Conservation (phyloP, 331 rosid genomes). For the Cydonia oblonga region DNA sequence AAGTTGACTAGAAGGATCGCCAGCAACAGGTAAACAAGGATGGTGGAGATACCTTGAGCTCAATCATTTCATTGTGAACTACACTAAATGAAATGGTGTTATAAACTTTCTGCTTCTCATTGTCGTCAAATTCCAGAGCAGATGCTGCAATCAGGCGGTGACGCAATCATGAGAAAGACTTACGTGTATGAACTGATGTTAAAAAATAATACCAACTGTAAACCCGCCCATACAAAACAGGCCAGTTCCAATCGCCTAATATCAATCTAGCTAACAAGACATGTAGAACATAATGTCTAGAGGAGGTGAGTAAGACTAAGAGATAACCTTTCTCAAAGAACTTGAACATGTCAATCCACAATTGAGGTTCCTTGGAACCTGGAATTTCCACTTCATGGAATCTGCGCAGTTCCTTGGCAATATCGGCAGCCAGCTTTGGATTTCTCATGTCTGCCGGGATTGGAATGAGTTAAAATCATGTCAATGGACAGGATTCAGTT, state of each 20-base stretch:
- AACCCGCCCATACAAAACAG: slow-evolving; percentile 1
- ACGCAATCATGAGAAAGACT: background rate
- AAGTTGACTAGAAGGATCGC: background rate
- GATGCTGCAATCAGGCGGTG: slow-evolving; percentile 44
- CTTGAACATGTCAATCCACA: slow-evolving; percentile 71
- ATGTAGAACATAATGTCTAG: background rate
- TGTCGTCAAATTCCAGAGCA: slow-evolving; percentile 59
- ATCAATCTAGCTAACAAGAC: background rate
- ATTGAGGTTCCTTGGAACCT: slow-evolving; percentile 74
- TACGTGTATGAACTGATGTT: background rate
- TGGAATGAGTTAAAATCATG: slow-evolving; percentile 20
- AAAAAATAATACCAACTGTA: background rate
- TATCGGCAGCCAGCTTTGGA: slow-evolving; percentile 63
- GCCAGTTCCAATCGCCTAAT: background rate
- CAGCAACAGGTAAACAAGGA: background rate
- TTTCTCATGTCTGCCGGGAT: slow-evolving; percentile 59
- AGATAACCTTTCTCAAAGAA: slow-evolving; percentile 65
- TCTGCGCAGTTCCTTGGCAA: slow-evolving; percentile 54
- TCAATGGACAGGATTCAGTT: slow-evolving; percentile 22
- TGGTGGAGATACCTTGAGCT: slow-evolving; percentile 49
- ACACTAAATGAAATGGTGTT: slow-evolving; percentile 55
- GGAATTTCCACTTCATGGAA: slow-evolving; percentile 81
- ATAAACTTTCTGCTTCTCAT: slow-evolving; percentile 39
- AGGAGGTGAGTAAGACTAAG: slow-evolving; percentile 4
- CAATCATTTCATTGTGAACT: slow-evolving; percentile 44